These are phyloP conservation scores for Teratosphaeria pseudoeucalypti DNA, from an alignment of 2,329 filamentous ascomycete species.

Conservation along the genomic window DNA sequence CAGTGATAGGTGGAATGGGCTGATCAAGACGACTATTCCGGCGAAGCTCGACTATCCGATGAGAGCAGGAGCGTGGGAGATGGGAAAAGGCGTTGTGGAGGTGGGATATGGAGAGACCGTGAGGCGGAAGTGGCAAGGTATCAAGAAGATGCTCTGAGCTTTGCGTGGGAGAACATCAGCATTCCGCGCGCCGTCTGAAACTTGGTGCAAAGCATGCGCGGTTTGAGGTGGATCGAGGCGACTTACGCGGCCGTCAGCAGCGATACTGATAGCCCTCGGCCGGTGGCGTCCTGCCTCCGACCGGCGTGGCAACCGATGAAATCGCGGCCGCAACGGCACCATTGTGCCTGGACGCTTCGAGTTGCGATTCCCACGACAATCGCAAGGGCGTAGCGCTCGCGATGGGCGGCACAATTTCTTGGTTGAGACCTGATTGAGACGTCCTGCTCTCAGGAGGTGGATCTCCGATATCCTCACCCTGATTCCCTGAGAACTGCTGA, in stretches of 20 bases:
- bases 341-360: too few species aligned
- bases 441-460: not conserved
- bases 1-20: constrained; percentile 53
- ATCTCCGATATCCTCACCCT: not conserved
- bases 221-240: not conserved
- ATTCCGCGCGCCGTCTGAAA: not conserved
- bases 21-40: constrained; percentile 66
- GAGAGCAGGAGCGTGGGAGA: constrained; percentile 27
- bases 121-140: constrained; percentile 28
- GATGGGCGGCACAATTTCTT: not conserved
- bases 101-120: constrained; percentile 37
- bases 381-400: not conserved
- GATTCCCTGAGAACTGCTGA: not conserved
- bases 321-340: too few species aligned
- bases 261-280: too few species aligned
- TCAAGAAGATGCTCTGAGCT: constrained; percentile 27
- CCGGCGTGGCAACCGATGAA: too few species aligned
- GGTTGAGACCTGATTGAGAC: not conserved
- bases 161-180: not conserved
- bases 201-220: not conserved
- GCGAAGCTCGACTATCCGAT: constrained; percentile 74
- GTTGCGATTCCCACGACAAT: not conserved
- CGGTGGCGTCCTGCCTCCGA: too few species aligned
- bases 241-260: too few species aligned
- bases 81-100: constrained; percentile 38